These are phyloP conservation scores for Zanthoxylum bungeanum DNA, from an alignment of 345 rosid species.

Conservation along the genomic window DNA sequence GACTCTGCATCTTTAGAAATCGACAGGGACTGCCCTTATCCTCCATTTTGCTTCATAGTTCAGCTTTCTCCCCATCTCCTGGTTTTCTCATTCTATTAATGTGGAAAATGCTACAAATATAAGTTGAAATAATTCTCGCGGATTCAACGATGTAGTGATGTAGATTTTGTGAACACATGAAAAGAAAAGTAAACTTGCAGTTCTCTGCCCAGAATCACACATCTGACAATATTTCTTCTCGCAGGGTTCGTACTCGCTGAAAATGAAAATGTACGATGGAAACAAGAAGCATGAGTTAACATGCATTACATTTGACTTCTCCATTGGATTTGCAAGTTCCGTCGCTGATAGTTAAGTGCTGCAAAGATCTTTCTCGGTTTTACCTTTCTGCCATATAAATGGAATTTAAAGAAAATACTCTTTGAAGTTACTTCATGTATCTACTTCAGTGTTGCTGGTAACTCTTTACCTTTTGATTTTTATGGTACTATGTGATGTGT, in stretches of 20 bases:
- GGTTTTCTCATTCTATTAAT: no score
- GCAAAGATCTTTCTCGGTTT: not conserved
- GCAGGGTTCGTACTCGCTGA: constrained; percentile 86
- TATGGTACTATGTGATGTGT: constrained; percentile 4
- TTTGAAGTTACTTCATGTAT: not conserved
- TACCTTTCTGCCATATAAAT: not conserved
- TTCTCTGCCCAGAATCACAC: not conserved
- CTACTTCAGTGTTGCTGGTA: not conserved
- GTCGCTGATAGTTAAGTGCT: constrained; percentile 49
- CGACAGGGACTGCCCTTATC: no score
- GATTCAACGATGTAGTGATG: no score
- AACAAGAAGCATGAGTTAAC: constrained; percentile 49
- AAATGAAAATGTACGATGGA: constrained; percentile 76
- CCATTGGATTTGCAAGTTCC: constrained; percentile 60
- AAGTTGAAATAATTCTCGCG: no score
- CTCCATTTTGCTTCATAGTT: no score
- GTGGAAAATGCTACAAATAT: no score
- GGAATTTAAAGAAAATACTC: constrained; percentile 8
- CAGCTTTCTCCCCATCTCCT: no score
- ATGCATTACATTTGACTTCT: constrained; percentile 76
- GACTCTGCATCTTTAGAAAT: no score
- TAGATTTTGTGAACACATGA: not conserved
- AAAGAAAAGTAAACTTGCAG: not conserved
- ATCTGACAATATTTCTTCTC: constrained; percentile 4
- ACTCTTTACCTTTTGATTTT: not conserved